Evolutionary conservation across 192 early-diverging fungal genomes (phyloP).

Genomic region (Coemansia sp.): DNA sequence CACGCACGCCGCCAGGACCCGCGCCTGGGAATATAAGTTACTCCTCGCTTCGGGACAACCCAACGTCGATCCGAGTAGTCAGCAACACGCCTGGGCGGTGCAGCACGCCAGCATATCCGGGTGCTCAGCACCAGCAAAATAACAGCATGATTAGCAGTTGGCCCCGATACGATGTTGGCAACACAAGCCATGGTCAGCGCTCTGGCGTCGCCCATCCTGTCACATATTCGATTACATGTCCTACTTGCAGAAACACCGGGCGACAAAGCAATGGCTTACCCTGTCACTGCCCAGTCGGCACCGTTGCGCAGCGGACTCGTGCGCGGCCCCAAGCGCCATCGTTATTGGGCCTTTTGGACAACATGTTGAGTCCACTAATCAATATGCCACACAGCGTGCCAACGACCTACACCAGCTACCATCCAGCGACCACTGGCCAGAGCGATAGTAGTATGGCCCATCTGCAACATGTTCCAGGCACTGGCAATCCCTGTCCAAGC

Average conservation of each 20-base stretch:
- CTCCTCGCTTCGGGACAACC: constrained; percentile 26
- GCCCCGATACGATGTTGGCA: constrained; percentile 7
- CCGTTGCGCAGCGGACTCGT: not conserved
- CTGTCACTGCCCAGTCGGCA: constrained; percentile 32
- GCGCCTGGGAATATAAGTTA: constrained; percentile 12
- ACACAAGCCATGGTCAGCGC: not conserved
- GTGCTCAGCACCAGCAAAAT: constrained; percentile 4
- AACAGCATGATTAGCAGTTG: constrained; percentile 19
- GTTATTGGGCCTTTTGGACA: constrained; percentile 34
- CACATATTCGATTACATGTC: constrained; percentile 13
- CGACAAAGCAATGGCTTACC: constrained; percentile 21
- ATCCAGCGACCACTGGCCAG: not conserved
- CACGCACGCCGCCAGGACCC: constrained; percentile 6
- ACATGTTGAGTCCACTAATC: constrained; percentile 23
- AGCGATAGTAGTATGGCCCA: not conserved
- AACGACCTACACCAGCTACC: constrained; percentile 1
- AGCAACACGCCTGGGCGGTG: not conserved
- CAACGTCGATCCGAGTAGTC: constrained; percentile 13
- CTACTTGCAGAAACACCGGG: constrained; percentile 35
- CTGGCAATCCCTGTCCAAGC: constrained; percentile 35
- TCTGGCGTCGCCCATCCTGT: not conserved
- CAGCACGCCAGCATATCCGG: not conserved
- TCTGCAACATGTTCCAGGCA: constrained; percentile 29
- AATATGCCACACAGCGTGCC: not conserved
- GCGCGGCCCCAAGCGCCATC: constrained; percentile 27